Evolutionary conservation across 2,329 filamentous ascomycete species (phyloP), one percentile per base, ranked within the genome.

Genomic region (Eutypa lata): DNA sequence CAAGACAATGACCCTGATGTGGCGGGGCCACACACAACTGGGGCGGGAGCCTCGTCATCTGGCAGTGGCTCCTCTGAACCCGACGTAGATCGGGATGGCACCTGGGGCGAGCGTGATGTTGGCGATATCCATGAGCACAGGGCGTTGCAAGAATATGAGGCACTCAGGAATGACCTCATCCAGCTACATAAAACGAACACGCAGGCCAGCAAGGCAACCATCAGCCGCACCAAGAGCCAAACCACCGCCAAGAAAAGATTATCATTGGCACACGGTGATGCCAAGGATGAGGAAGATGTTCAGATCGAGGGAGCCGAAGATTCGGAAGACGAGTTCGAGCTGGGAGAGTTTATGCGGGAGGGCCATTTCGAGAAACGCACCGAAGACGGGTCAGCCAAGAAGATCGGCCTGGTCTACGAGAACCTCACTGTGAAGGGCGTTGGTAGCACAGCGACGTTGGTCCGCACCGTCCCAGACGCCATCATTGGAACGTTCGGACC

Each of bases 401-500:
- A 86, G 62, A 82, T 93, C 11, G 89, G 90, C 2, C 87, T 93
- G 1, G 74, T 91, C 1, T 93, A 87, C 76, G 89, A 87, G 69
- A 79, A 89, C 60, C 75, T 93, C 48, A 90, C 84, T 0, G 89
- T 93, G 26, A 86, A 88, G 67, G 89, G 89, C 18, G 73, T 86
- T 7, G 84, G 84, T 42, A 83, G 82, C 13, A 85, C 83, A 1
- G 77, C 87, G 0, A 82, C 82, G 0, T 88, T 89, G 57, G 88
- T 89, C 24, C 83, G 83, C 55, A 91, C 88, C 0, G 71, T 93
- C 0, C 89, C 89, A 0, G 81, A 89, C 57, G 89, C 89, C 2
- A 77, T 93, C 37, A 57, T 91, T 4, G 88, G 88, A 21, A 91
- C 89, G 0, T 93, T 94, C 66, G 90, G 90, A 0, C 89, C 89